Conservation (phyloP, 768 basidiomycete genomes). For the Podaxis mareebaensis region DNA sequence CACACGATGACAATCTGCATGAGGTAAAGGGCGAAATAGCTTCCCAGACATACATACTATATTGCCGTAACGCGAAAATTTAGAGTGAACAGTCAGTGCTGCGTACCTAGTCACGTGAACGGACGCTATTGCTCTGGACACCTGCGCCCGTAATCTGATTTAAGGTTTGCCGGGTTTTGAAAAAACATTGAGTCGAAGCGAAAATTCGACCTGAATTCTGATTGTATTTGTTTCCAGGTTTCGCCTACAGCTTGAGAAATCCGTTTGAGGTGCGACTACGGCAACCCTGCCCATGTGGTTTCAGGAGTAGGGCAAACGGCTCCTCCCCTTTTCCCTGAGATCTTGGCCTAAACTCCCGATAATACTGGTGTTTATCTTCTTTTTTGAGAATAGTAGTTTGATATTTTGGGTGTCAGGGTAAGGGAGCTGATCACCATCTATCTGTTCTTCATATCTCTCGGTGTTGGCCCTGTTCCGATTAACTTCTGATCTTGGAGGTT, state of each 20-base stretch:
- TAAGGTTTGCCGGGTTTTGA: conserved; percentile 6
- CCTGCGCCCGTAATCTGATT: too few relatives aligned
- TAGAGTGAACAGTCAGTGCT: neutral
- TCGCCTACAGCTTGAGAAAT: neutral
- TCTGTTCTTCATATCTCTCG: neutral
- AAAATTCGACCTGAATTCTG: neutral
- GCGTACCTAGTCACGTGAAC: conserved; percentile 8
- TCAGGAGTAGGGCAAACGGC: neutral
- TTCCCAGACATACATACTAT: neutral
- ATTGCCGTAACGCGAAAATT: neutral
- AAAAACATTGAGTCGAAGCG: neutral
- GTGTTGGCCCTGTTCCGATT: conserved; percentile 16
- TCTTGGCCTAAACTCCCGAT: neutral
- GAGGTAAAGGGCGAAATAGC: neutral
- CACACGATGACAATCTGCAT: neutral
- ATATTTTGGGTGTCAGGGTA: conserved; percentile 10
- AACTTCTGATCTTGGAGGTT: neutral
- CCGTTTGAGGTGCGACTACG: neutral
- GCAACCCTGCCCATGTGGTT: conserved; percentile 3
- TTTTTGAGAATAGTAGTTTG: conserved; percentile 9
- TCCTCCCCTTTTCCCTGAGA: conserved; percentile 9
- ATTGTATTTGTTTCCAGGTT: conserved; percentile 5
- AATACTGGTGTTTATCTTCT: conserved; percentile 1
- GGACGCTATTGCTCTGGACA: neutral
- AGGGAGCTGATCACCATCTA: neutral